A percentile compares a stretch with the other conserved stretches of the same genome.
These are phyloP conservation scores for Lentinula raphanica DNA, from an alignment of 768 basidiomycete genomes.

Conservation along the genomic window DNA sequence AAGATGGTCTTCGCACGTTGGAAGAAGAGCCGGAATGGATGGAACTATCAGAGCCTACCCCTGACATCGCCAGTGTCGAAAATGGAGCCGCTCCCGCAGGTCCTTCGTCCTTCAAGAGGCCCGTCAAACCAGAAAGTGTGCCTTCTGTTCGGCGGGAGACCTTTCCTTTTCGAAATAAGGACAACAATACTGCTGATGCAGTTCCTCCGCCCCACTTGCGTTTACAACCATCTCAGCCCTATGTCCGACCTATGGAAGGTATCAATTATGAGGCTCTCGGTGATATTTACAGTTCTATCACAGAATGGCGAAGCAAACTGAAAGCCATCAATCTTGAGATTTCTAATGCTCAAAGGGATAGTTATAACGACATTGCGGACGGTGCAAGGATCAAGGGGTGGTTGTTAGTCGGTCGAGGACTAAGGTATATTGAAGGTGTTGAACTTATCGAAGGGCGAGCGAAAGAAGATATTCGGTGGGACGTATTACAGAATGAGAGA, in stretches of 20 bases:
- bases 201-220: constrained; percentile 62
- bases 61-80: constrained; percentile 29
- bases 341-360: constrained; percentile 56
- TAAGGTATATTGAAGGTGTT: constrained; percentile 56
- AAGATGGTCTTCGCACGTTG: constrained; percentile 24
- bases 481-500: constrained; percentile 60
- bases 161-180: constrained; percentile 49
- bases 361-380: constrained; percentile 68
- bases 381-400: constrained; percentile 70
- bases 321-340: constrained; percentile 75
- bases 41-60: constrained; percentile 45
- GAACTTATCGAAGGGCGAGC: constrained; percentile 74
- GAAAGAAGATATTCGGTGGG: constrained; percentile 82
- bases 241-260: constrained; percentile 71
- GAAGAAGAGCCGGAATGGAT: constrained; percentile 50
- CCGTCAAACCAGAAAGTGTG: constrained; percentile 25
- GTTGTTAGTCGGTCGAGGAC: constrained; percentile 68
- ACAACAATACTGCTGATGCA: constrained; percentile 24
- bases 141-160: constrained; percentile 46
- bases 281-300: constrained; percentile 63
- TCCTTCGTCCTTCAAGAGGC: constrained; percentile 31
- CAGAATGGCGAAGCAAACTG: constrained; percentile 60
- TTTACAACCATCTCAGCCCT: constrained; percentile 62
- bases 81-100: constrained; percentile 16
- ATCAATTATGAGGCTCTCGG: constrained; percentile 63